Evolutionary conservation across 1,284 basidiomycete genomes (phyloP), one percentile per base, ranked within the genome.

Genomic region (Cyathus olla): DNA sequence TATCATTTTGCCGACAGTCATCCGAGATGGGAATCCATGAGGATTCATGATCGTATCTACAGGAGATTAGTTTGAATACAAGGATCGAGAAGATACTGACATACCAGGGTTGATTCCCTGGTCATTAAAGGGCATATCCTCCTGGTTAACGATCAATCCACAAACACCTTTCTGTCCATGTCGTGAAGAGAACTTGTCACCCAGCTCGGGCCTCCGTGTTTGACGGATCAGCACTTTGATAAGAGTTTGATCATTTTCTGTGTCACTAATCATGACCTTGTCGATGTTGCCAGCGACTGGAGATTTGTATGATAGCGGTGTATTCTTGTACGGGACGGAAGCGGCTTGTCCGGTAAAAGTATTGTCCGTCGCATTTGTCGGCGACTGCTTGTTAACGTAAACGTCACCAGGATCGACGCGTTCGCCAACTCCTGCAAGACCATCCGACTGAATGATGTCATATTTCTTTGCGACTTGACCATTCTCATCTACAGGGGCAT

Each of bases 1-100:
- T 60, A 99, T 98, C 98, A 99, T 99, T 83, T 99, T 99, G 50
- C 98, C 98, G 42, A 99, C 98, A 35, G 98, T 99, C 97, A 99
- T 99, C 57, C 98, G 95, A 59, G 96, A 98, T 2, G 98, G 98
- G 87, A 99, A 99, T 72, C 98, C 98, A 80, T 99, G 98, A 3
- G 98, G 98, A 77, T 99, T 99, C 97, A 99, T 99, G 82, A 99
- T 99, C 22, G 97, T 95, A 80, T 99, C 98, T 90, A 61, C 29
- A 60, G 59, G 49, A 53, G 35, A n/a, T 49, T 56, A 53, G 55
- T 46, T 60, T 53, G 61, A 44, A 28, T 29, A 51, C 46, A 59
- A 60, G 61, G 52, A 22, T n/a, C 21, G 46, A 49, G 28, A 37
- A 54, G 46, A 59, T 35, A 62, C 48, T 58, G 49, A 75, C 85